Evolutionary conservation across 805 yeast species (phyloP).

Genomic region (Kazachstania martiniae): DNA sequence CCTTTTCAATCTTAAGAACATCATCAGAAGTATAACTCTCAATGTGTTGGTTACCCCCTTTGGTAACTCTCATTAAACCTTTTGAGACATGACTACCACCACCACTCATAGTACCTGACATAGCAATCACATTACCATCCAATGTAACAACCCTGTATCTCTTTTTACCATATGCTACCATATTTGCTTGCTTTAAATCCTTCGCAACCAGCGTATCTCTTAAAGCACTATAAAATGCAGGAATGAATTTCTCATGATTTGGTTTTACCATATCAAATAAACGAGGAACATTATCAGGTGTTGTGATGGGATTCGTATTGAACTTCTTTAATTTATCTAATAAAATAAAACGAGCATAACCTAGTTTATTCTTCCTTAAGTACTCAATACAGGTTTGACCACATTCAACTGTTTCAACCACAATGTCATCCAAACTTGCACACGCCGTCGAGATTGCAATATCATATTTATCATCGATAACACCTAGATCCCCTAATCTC

Average conservation of each 20-base stretch:
- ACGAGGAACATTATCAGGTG: slow-evolving; percentile 72
- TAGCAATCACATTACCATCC: slow-evolving; percentile 85
- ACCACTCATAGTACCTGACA: slow-evolving; percentile 93
- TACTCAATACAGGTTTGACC: slow-evolving; percentile 75
- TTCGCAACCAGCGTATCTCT: slow-evolving; percentile 82
- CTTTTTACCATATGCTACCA: slow-evolving; percentile 73
- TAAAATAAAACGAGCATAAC: slow-evolving; percentile 81
- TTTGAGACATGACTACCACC: slow-evolving; percentile 67
- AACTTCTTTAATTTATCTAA: slow-evolving; percentile 61
- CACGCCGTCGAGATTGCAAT: slow-evolving; percentile 93
- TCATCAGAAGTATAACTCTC: slow-evolving; percentile 39
- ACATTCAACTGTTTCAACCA: slow-evolving; percentile 67
- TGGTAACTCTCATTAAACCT: slow-evolving; percentile 62
- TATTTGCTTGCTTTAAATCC: slow-evolving; percentile 68
- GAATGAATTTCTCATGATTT: slow-evolving; percentile 53
- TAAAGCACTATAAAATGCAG: slow-evolving; percentile 83
- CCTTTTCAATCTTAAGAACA: slow-evolving; percentile 41
- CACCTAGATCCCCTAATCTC: slow-evolving; percentile 85
- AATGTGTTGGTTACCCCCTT: slow-evolving; percentile 22
- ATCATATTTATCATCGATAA: slow-evolving; percentile 79
- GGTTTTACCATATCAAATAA: slow-evolving; percentile 75
- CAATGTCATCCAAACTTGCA: slow-evolving; percentile 83
- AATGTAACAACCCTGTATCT: slow-evolving; percentile 86
- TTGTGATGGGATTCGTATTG: slow-evolving; percentile 44
- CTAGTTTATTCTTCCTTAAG: slow-evolving; percentile 70